Evolutionary conservation across 495 filamentous ascomycete genomes (phyloP), one percentile per base, ranked within the genome.

Genomic region (Aspergillus conjunctus): DNA sequence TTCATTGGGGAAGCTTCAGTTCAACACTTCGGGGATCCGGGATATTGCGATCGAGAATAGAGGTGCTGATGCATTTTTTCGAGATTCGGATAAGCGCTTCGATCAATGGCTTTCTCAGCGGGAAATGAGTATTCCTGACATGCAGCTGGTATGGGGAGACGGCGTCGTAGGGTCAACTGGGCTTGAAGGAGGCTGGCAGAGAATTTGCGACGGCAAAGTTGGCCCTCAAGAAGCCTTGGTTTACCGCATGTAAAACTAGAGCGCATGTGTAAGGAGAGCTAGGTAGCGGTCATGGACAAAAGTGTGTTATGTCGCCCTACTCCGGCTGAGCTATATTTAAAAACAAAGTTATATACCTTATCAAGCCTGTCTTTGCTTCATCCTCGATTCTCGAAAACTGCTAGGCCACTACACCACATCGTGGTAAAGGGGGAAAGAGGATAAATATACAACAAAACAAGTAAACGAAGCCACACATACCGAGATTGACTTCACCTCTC

Each of bases 141-240:
- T 72, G 58, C 63, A 70, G 46, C 56, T 84, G 17, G 62, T 69
- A 10, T 79, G 75, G 77, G 78, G 80, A 3, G 54, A 75, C 37
- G 78, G 81, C 0, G 70, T 84, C 4, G 60, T 46, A 37, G 72
- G 74, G 58, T 60, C 66, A 22, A 65, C 68, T 30, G 73, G 71
- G 0, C 58, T 82, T 30, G 62, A 70, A 22, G 66, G 70, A 17
- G 81, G 77, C 0, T 84, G 82, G 81, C 72, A 79, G 31, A 62
- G 53, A 45, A 63, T 82, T 9, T 72, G 67, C 10, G 65, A 56
- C 31, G 77, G 80, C 7, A 64, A 78, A 54, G 73, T 78, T 7
- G 48, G 61, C 8, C 61, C 78, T 7, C 73, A 78, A 50, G 75
- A 81, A 22, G 49, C 45, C n/a, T 51, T 59, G 50, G 59, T 56